phyloP scores from a whole-genome alignment of 257 asterid species.

The Paulownia fortunei region DNA sequence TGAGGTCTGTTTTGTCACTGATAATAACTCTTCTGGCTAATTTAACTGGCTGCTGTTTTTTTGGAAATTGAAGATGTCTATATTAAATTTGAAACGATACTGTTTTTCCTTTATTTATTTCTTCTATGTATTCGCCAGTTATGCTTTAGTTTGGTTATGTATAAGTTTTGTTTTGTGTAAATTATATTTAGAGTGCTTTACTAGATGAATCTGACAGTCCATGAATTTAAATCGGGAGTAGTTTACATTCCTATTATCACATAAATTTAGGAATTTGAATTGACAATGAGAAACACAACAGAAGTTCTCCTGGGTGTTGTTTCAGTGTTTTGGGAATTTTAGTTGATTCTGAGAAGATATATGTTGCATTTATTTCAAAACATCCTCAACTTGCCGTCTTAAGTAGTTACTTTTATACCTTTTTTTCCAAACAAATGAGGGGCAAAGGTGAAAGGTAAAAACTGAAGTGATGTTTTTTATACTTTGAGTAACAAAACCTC shows the following conservation, averaged over 20 bases:
- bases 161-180: too few species aligned
- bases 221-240: neutral
- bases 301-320: too few species aligned
- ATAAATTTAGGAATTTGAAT: neutral
- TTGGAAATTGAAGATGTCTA: neutral
- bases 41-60: neutral
- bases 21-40: neutral
- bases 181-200: too few species aligned
- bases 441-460: too few species aligned
- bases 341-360: neutral
- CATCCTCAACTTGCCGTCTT: neutral
- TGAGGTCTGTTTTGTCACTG: constrained; percentile 47
- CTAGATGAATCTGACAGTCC: too few species aligned
- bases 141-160: too few species aligned
- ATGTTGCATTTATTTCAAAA: neutral
- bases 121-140: too few species aligned
- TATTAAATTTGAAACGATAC: too few species aligned
- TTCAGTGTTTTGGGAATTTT: neutral
- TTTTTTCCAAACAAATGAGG: neutral
- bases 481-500: neutral
- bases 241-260: too few species aligned
- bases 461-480: too few species aligned
- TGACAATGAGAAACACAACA: neutral
- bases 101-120: neutral
- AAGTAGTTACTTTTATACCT: neutral